Evolutionary conservation across 2,329 filamentous ascomycete species (phyloP), one percentile per base, ranked within the genome.

Genomic region (Rutstroemia sp.): DNA sequence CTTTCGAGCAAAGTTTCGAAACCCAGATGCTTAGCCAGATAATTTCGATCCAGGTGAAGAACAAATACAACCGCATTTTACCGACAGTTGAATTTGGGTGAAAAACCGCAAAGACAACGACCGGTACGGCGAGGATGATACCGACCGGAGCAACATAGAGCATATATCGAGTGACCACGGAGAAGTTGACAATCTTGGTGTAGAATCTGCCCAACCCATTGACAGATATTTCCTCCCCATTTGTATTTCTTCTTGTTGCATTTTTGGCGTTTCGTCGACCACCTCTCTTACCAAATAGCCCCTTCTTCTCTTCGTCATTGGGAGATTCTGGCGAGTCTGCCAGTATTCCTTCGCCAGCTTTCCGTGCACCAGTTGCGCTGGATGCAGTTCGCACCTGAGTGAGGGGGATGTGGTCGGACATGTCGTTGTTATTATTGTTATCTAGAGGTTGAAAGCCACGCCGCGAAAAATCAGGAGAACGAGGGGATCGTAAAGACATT

Each of bases 11-110:
- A 45, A 87, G 71, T 71, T 88, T 89, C 61, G 80, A 83, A 17
- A 76, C 73, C 86, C 86, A 89, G 10, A 88, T 75, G 8, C 78
- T 76, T 40, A 84, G 71, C 86, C 86, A 89, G 38, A 84, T 76
- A 51, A 86, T 75, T 66, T 87, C 81, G 62, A 88, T 78, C 86
- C 85, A 87, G 48, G 86, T 73, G 64, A 87, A 87, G 48, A 89
- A 75, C 49, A 78, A 70, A 64, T 84, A 81, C 9, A 87, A 74
- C 4, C 76, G 73, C 8, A 80, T 76, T 1, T 77, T 78, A 1
- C 54, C 12, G 64, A 63, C 39, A 48, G 62, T 45, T 61, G 63
- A 19, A 63, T 68, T 30, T 58, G 47, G 65, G 25, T 65, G 56
- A 14, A 63, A 27, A 7, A 61, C 53, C 1, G 63, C 64, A 40